Evolutionary conservation across 1,284 basidiomycete genomes (phyloP), one percentile per base, ranked within the genome.

Genomic region (Austroboletus niveus): DNA sequence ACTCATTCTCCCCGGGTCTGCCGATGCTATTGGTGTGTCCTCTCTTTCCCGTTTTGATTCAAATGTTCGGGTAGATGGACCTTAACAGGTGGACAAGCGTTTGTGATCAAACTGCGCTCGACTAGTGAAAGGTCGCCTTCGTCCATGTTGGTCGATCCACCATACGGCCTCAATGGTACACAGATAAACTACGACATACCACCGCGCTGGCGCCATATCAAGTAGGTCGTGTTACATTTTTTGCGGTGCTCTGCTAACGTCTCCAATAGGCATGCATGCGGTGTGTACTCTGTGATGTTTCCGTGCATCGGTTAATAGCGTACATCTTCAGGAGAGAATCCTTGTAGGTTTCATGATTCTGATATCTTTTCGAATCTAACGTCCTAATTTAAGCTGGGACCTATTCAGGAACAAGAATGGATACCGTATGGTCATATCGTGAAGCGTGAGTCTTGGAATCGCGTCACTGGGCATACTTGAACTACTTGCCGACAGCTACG

Each of bases 1-100:
- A 1, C 75, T 90, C 46, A 71, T 86, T 14, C 71, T 85, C 1
- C 84, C 83, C 0, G 83, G 84, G 1, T 80, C 77, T 9, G 76
- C 73, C 22, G 71, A 79, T 62, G 78, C 77, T 12, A 82, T 85
- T 20, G 82, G 81, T 79, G 57, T n/a, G 11, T 8, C 15, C 12
- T 22, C 22, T 3, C 39, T n/a, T 9, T 27, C 17, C 14, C 27
- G 14, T 22, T 40, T 27, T 42, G 14, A 42, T 8, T n/a, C 39
- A 10, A 24, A 14, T n/a, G 27, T 8, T 30, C 27, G n/a, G n/a
- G 22, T 17, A 14, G 42, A 8, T 38, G 31, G 14, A 46, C 17
- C 17, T 10, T 49, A 47, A 35, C 51, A 82, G 80, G 73, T 35
- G 66, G 74, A 14, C 78, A 80, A 54, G 75, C 76, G 0, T 80